These are phyloP conservation scores for Cornus florida DNA, from an alignment of 148 eudicot genomes.

Conservation along the genomic window DNA sequence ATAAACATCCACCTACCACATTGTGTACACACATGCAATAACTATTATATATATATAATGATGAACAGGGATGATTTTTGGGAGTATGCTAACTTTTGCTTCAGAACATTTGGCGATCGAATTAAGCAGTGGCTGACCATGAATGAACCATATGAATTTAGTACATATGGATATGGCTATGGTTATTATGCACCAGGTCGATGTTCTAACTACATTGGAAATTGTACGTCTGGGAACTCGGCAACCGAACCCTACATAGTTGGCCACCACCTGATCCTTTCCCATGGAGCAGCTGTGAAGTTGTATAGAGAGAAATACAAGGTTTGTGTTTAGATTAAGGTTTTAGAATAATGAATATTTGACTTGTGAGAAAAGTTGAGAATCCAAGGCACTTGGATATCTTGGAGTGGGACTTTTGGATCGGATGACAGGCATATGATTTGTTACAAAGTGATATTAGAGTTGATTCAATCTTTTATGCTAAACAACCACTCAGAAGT, in stretches of 20 bases:
- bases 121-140: slow-evolving; percentile 18
- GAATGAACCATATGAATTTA: slow-evolving; percentile 12
- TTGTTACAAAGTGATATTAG: too few relatives aligned
- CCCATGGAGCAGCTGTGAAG: slow-evolving; percentile 20
- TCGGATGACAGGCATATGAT: too few relatives aligned
- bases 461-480: too few relatives aligned
- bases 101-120: slow-evolving; percentile 17
- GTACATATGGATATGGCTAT: slow-evolving; percentile 2
- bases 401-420: too few relatives aligned
- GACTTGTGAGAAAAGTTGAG: too few relatives aligned
- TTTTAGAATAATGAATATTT: too few relatives aligned
- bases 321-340: too few relatives aligned
- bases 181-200: slow-evolving; percentile 9
- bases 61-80: slow-evolving; percentile 10
- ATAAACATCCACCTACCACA: too few relatives aligned
- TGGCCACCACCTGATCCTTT: background rate
- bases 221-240: background rate
- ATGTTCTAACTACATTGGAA: slow-evolving; percentile 2
- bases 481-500: too few relatives aligned
- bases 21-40: too few relatives aligned
- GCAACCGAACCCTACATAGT: slow-evolving; percentile 22
- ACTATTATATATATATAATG: too few relatives aligned
- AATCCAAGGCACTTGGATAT: too few relatives aligned
- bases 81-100: slow-evolving; percentile 15
- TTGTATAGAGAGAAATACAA: slow-evolving; percentile 1